Percentiles rank a stretch among this genome's conserved stretches.
Evolutionary conservation across 495 filamentous ascomycete genomes (phyloP).

Genomic region (Pyronema domesticum): DNA sequence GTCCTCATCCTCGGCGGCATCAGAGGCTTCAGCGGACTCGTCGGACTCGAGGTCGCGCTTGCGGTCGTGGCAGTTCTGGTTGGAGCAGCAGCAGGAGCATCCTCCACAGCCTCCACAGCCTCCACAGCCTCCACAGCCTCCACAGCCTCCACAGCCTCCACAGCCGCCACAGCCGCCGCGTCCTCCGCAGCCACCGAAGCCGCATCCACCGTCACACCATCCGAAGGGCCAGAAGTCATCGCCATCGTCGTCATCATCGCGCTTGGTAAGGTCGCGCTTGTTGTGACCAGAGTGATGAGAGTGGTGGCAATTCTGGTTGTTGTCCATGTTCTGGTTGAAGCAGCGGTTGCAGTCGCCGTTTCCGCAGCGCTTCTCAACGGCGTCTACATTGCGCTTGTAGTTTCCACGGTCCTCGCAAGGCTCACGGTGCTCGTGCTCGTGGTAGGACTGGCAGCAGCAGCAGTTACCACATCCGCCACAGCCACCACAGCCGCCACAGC

Average conservation of each 20-base stretch:
- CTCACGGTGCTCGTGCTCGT: not conserved
- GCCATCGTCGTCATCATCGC: too few relatives aligned
- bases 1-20: too few relatives aligned
- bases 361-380: not conserved
- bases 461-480: not conserved
- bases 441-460: not conserved
- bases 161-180: too few relatives aligned
- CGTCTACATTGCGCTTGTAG: not conserved
- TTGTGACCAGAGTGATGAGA: too few relatives aligned
- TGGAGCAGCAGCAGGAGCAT: too few relatives aligned
- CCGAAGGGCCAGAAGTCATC: too few relatives aligned
- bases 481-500: not conserved
- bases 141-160: not conserved
- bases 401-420: not conserved
- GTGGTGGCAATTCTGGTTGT: not conserved
- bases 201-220: too few relatives aligned
- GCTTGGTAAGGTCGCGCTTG: too few relatives aligned
- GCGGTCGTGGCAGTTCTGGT: too few relatives aligned
- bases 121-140: not conserved
- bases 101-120: not conserved
- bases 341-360: not conserved
- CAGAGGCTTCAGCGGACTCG: too few relatives aligned
- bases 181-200: too few relatives aligned
- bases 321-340: not conserved
- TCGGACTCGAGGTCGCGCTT: too few relatives aligned